These are phyloP conservation scores for Fusarium ambrosium DNA, from an alignment of 2,329 filamentous ascomycete genomes.

Conservation along the genomic window DNA sequence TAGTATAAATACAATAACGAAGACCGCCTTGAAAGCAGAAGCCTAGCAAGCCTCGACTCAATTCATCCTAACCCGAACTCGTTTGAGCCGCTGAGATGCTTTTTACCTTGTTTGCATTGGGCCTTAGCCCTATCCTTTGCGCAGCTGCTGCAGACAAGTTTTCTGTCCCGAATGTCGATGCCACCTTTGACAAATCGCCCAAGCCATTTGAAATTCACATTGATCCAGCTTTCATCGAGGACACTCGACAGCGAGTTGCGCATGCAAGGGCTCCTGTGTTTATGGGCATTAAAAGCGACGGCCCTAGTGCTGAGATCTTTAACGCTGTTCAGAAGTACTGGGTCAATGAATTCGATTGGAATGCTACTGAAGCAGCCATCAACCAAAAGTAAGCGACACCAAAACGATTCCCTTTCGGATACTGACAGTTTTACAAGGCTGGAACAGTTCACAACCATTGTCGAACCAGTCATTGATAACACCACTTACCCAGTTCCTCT, in stretches of 20 bases:
- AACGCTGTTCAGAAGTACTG: background rate
- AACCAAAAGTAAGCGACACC: background rate
- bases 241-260: background rate
- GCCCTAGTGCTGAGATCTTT: background rate
- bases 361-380: background rate
- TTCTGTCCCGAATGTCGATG: background rate
- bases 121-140: background rate
- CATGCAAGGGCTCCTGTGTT: background rate
- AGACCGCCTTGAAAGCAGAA: background rate
- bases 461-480: background rate
- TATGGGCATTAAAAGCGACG: background rate
- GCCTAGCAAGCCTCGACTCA: background rate
- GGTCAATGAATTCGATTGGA: background rate
- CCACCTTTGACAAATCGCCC: background rate
- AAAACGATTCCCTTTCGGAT: fast-evolving
- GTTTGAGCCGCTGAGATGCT: background rate
- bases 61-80: background rate
- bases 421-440: background rate
- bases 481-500: background rate
- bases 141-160: background rate
- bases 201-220: background rate
- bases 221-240: background rate
- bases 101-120: background rate
- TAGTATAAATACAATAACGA: background rate
- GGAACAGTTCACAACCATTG: background rate